These are phyloP conservation scores for Dysphania ambrosioides DNA, from an alignment of 148 eudicot species.

Conservation along the genomic window DNA sequence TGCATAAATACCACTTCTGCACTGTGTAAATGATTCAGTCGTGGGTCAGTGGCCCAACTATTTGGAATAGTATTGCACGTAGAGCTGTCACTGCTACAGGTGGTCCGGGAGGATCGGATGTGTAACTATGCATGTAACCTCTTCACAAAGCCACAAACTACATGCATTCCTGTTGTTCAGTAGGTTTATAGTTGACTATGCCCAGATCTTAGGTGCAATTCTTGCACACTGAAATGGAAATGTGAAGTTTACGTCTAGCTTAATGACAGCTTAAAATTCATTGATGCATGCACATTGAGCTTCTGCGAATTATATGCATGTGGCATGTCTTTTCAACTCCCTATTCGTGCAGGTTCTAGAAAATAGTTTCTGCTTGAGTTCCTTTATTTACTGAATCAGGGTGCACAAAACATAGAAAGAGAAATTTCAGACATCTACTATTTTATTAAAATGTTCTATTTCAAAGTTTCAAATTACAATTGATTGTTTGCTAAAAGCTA, in stretches of 20 bases:
- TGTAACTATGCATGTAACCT: neutral
- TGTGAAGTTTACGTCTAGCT: no score
- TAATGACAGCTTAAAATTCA: no score
- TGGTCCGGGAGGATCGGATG: no score
- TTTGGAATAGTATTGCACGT: neutral
- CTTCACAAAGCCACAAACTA: no score
- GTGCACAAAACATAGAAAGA: neutral
- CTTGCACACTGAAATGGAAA: neutral
- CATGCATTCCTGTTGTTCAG: no score
- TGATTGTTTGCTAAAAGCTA: slow-evolving; percentile 21
- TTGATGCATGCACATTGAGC: no score
- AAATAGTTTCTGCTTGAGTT: neutral
- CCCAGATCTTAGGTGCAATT: no score
- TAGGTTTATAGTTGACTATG: no score
- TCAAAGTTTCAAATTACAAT: slow-evolving; percentile 20
- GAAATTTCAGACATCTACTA: slow-evolving; percentile 20
- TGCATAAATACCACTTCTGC: neutral
- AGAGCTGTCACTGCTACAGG: neutral
- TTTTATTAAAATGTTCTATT: slow-evolving; percentile 20
- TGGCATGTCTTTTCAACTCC: neutral
- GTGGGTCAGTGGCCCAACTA: neutral
- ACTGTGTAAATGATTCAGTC: neutral
- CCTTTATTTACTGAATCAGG: neutral
- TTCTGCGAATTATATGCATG: no score
- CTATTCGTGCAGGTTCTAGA: neutral